Evolutionary conservation across 371 early-diverging fungal genomes (phyloP).

Genomic region (Batkoa obscura): DNA sequence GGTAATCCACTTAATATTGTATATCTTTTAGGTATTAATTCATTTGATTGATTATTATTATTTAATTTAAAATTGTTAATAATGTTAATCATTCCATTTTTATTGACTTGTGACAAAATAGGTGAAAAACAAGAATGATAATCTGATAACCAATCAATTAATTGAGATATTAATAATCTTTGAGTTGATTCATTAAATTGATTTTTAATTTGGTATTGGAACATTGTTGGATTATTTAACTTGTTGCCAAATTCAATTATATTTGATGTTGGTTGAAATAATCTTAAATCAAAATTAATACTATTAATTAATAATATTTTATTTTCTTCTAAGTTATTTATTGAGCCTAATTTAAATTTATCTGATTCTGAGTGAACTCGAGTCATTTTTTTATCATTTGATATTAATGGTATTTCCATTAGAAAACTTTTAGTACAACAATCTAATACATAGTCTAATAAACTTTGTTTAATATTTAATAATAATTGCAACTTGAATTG

Average conservation of each 20-base stretch:
- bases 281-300: not conserved
- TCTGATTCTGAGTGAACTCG: not conserved
- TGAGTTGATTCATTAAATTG: not conserved
- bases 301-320: not conserved
- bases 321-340: not conserved
- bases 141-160: constrained; percentile 18
- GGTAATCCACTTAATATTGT: too few relatives aligned
- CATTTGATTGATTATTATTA: too few relatives aligned
- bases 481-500: constrained; percentile 25
- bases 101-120: constrained; percentile 13
- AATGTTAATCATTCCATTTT: constrained; percentile 10
- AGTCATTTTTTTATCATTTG: not conserved
- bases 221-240: not conserved
- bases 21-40: too few relatives aligned
- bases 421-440: constrained; percentile 9
- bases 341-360: not conserved
- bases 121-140: constrained; percentile 17
- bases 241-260: constrained; percentile 1
- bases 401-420: not conserved
- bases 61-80: too few relatives aligned
- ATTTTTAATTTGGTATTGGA: not conserved
- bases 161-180: constrained; percentile 10
- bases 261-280: not conserved
- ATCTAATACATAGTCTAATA: constrained; percentile 53
- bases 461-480: constrained; percentile 29